Percentiles rank a stretch among this genome's conserved stretches.
phyloP scores from a whole-genome alignment of 2,329 filamentous ascomycete species.

The Talaromyces sp. region DNA sequence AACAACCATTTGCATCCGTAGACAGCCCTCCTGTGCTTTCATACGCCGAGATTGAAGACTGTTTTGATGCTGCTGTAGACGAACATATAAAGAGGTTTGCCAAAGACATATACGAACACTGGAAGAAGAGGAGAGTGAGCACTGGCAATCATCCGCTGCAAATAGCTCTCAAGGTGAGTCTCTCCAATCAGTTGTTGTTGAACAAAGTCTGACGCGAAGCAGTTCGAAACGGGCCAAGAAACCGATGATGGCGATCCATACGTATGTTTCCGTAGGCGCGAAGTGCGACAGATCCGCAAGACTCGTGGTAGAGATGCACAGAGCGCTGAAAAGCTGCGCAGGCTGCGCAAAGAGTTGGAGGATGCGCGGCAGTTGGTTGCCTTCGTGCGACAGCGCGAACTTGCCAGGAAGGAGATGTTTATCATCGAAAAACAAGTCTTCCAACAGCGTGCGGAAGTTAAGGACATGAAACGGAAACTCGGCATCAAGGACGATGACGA shows the following conservation, averaged over 20 bases:
- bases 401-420: conserved; percentile 73
- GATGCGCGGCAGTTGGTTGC: conserved; percentile 77
- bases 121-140: conserved; percentile 68
- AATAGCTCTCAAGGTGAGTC: conserved; percentile 65
- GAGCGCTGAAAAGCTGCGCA: conserved; percentile 90
- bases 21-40: conserved; percentile 78
- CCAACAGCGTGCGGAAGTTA: conserved; percentile 75
- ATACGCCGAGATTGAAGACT: conserved; percentile 71
- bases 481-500: conserved; percentile 91
- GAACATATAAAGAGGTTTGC: conserved; percentile 58
- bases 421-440: conserved; percentile 74
- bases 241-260: conserved; percentile 96
- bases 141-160: conserved; percentile 70
- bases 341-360: conserved; percentile 84
- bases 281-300: conserved; percentile 91
- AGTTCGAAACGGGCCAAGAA: conserved; percentile 87
- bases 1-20: conserved; percentile 84
- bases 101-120: conserved; percentile 84
- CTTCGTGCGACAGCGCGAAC: conserved; percentile 74
- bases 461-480: conserved; percentile 82
- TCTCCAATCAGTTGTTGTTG: not conserved
- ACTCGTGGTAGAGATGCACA: conserved; percentile 91
- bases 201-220: conserved; percentile 8
- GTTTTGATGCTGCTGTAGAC: conserved; percentile 59
- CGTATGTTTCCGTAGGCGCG: conserved; percentile 93